phyloP scores from a whole-genome alignment of 306 rosid species.

The Cicer pinnatifidum region DNA sequence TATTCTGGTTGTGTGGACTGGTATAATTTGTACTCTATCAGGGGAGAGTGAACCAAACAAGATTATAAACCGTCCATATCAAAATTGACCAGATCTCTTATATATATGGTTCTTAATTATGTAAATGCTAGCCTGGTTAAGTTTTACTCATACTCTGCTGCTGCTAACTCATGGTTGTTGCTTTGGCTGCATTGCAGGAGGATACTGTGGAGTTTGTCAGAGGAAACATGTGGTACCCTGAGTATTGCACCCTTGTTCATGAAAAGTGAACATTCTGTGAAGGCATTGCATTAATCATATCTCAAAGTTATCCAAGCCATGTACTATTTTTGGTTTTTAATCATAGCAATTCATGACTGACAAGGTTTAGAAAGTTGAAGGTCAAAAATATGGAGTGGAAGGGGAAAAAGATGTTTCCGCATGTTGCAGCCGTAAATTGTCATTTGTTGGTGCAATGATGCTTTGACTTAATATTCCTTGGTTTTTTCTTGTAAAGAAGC shows the following conservation, averaged over 20 bases:
- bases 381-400: not conserved
- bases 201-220: slow-evolving; percentile 64
- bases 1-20: not conserved
- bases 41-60: slow-evolving; percentile 23
- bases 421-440: not conserved
- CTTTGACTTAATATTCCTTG: not conserved
- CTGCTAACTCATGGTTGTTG: slow-evolving; percentile 30
- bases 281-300: slow-evolving; percentile 30
- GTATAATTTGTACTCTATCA: not conserved
- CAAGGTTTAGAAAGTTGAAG: slow-evolving; percentile 36
- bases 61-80: slow-evolving; percentile 10
- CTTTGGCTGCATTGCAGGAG: slow-evolving; percentile 73
- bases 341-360: slow-evolving; percentile 35
- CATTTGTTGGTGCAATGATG: not conserved
- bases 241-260: slow-evolving; percentile 85
- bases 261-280: slow-evolving; percentile 55
- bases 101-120: not conserved
- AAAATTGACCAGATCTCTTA: slow-evolving; percentile 17
- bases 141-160: slow-evolving; percentile 29
- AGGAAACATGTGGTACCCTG: slow-evolving; percentile 78
- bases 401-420: slow-evolving; percentile 10
- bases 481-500: not conserved
- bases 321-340: slow-evolving; percentile 25
- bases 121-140: not conserved
- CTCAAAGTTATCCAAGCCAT: slow-evolving; percentile 38